Evolutionary conservation across 2,329 filamentous ascomycete genomes (phyloP), one percentile per base, ranked within the genome.

Genomic region (Trichoderma polysporum): DNA sequence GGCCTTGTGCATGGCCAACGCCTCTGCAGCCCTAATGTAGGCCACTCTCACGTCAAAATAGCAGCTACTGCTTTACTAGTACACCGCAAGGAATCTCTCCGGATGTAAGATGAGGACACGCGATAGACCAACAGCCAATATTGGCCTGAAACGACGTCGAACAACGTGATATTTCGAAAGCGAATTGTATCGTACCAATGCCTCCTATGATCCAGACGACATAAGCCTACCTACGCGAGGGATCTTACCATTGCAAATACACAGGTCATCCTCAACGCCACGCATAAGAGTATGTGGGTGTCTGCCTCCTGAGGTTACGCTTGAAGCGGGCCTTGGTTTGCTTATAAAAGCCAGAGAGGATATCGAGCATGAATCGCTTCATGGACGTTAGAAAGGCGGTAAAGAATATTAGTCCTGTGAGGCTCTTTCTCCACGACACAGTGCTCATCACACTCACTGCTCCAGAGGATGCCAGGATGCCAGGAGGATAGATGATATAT

Each of bases 301-400:
- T 22, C 19, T 27, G 35, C 22, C 19, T 39, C 2, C 33, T 33
- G 35, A 39, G 15, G 53, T 13, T 4, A 25, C 12, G n/a, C 22
- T 41, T n/a, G 22, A 39, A 57, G 53, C 53, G 35, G 53, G 19
- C 22, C 53, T 27, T 39, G 19, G 13, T 39, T 1, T 35, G 50
- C 13, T 33, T 35, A 15, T 31, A 29, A 59, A 17, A 22, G 33
- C 9, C n/a, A 33, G 27, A 54, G 12, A 54, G 29, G 29, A n/a
- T 19, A n/a, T 54, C 7, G 8, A 50, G n/a, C n/a, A 54, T 35
- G 10, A 35, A 19, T 35, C 15, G 10, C n/a, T 35, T 53, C 17
- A 53, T 33, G 27, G n/a, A 19, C 29, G 31, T 45, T 12, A 37
- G 49, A 66, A 54, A 35, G 37, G 64, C 57, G 57, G 57, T 61